Conservation (phyloP, 1,139 yeast genomes). For the Yamadazyma sp. region DNA sequence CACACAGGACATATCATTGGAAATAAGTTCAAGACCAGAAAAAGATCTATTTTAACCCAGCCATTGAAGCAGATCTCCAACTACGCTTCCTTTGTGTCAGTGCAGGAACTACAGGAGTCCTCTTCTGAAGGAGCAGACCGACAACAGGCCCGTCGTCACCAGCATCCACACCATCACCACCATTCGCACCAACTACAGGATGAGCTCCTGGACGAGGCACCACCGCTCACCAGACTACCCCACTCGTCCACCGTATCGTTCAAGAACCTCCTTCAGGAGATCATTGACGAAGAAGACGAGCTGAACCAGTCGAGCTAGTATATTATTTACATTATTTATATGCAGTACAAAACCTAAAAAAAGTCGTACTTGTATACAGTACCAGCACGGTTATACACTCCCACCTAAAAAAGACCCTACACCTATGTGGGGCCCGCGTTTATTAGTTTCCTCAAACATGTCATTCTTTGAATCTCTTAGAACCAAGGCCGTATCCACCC, state of each 20-base stretch:
- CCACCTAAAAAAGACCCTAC: too few relatives aligned
- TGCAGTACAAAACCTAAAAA: background rate
- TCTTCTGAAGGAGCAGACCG: background rate
- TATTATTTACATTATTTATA: background rate
- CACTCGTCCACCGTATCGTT: constrained; percentile 9
- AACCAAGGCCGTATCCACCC: constrained; percentile 46
- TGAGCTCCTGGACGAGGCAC: background rate
- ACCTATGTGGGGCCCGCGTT: too few relatives aligned
- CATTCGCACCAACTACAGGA: constrained; percentile 9
- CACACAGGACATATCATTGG: constrained; percentile 82
- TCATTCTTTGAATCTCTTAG: constrained; percentile 51
- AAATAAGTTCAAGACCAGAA: constrained; percentile 60
- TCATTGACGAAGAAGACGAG: constrained; percentile 19
- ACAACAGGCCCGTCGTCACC: constrained; percentile 1
- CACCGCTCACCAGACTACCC: constrained; percentile 1
- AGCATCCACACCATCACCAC: constrained; percentile 6
- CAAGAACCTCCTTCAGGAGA: constrained; percentile 17
- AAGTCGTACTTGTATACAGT: background rate
- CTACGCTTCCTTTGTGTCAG: constrained; percentile 38
- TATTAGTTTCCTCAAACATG: constrained; percentile 21
- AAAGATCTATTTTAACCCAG: constrained; percentile 24
- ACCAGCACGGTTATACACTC: background rate
- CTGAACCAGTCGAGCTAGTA: constrained; percentile 5
- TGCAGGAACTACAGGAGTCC: constrained; percentile 35
- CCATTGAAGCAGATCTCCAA: constrained; percentile 48